These are phyloP conservation scores for Coemansia sp. DNA, from an alignment of 192 early-diverging fungal genomes.

Conservation along the genomic window DNA sequence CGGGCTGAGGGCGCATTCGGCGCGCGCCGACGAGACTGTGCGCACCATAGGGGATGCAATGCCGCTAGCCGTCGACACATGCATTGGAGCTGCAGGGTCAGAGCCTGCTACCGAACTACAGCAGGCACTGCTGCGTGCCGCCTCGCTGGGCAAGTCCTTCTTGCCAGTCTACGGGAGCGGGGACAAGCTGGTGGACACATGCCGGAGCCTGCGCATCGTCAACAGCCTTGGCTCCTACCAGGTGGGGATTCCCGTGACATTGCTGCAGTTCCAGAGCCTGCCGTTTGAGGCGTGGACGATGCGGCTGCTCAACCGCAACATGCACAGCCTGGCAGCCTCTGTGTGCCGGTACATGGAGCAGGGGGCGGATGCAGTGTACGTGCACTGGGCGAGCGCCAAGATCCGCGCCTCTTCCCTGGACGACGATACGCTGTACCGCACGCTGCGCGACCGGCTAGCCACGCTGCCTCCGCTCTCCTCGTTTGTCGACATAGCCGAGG, in stretches of 20 bases:
- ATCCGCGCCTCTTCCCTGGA: slow-evolving; percentile 78
- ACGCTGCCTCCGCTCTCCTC: slow-evolving; percentile 63
- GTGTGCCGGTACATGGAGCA: slow-evolving; percentile 83
- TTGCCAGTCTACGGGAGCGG: slow-evolving; percentile 82
- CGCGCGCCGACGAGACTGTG: slow-evolving; percentile 94
- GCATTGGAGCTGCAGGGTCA: slow-evolving; percentile 88
- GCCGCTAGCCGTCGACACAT: slow-evolving; percentile 81
- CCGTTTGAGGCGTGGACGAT: slow-evolving; percentile 81
- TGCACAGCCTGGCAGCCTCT: slow-evolving; percentile 80
- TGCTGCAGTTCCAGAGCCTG: slow-evolving; percentile 68
- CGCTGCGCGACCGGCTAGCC: slow-evolving; percentile 76
- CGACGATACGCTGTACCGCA: slow-evolving; percentile 78
- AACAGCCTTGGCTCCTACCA: slow-evolving; percentile 83
- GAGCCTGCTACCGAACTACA: slow-evolving; percentile 78
- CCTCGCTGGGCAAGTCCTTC: slow-evolving; percentile 92
- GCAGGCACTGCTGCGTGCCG: slow-evolving; percentile 75
- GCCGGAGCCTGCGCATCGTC: slow-evolving; percentile 77
- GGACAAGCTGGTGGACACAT: slow-evolving; percentile 84
- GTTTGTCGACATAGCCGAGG: slow-evolving; percentile 89
- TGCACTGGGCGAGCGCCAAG: slow-evolving; percentile 97
- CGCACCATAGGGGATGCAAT: slow-evolving; percentile 80
- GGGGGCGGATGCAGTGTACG: slow-evolving; percentile 73
- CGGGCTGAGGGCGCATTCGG: slow-evolving; percentile 60
- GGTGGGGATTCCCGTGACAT: slow-evolving; percentile 88
- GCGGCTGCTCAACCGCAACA: slow-evolving; percentile 77